A percentile compares a stretch with the other conserved stretches of the same genome.
Evolutionary conservation across 2,329 filamentous ascomycete genomes (phyloP).

Genomic region (Xylaria sp.): DNA sequence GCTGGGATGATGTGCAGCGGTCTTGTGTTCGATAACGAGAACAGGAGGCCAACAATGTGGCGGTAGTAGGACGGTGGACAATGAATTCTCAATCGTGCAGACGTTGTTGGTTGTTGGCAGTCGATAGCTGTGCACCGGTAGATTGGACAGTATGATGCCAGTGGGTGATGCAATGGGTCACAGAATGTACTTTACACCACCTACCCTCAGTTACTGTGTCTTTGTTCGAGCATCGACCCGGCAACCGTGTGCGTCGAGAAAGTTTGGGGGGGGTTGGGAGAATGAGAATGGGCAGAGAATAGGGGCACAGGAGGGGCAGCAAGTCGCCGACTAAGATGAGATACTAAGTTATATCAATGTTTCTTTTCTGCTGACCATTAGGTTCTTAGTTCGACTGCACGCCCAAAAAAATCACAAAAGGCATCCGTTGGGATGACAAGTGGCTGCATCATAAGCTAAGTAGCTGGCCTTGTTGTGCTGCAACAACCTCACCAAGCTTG

Average conservation of each 20-base stretch:
- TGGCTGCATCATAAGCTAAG: constrained; percentile 31
- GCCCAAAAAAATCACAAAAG: background rate
- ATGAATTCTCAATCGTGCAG: background rate
- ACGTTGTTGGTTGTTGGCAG: background rate
- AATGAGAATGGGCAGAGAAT: constrained; percentile 15
- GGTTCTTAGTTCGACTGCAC: constrained; percentile 1
- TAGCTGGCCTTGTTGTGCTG: constrained; percentile 21
- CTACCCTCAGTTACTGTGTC: constrained; percentile 5
- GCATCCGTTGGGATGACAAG: constrained; percentile 29
- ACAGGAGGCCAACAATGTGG: background rate
- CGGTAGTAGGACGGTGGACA: background rate
- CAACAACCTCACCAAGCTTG: background rate
- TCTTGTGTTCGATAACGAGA: background rate
- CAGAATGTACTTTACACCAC: background rate
- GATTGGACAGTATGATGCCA: background rate
- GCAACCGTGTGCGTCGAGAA: constrained; percentile 30
- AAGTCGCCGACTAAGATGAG: background rate
- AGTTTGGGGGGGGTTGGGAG: background rate
- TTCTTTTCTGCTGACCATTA: background rate
- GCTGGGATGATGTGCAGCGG: constrained; percentile 13
- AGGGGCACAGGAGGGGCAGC: constrained; percentile 16
- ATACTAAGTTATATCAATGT: constrained; percentile 13
- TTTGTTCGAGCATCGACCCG: constrained; percentile 29
- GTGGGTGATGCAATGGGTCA: background rate
- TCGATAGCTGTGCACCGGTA: background rate